Evolutionary conservation across 2,329 filamentous ascomycete genomes (phyloP).

Genomic region (Botryotinia convoluta): DNA sequence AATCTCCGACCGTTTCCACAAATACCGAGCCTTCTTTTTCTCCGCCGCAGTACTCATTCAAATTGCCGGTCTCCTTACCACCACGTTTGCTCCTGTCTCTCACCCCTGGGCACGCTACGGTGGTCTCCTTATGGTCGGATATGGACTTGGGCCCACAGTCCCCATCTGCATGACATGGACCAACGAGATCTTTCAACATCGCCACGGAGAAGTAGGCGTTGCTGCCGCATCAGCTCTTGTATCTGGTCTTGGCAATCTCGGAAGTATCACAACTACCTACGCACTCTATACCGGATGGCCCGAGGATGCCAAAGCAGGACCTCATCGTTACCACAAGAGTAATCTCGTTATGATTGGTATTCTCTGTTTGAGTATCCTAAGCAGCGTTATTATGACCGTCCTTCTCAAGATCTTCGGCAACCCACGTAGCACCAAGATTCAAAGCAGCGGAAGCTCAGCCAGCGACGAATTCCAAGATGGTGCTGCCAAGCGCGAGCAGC

Average conservation of each 20-base stretch:
- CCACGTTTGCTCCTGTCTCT: constrained; percentile 66
- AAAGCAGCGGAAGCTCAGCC: constrained; percentile 40
- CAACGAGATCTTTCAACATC: constrained; percentile 82
- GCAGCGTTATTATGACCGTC: constrained; percentile 65
- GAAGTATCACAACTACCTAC: constrained; percentile 84
- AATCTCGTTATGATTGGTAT: constrained; percentile 90
- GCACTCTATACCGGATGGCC: constrained; percentile 87
- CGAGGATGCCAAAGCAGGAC: constrained; percentile 66
- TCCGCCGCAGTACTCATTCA: constrained; percentile 72
- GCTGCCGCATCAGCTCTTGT: constrained; percentile 83
- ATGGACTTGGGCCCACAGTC: constrained; percentile 85
- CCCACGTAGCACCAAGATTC: constrained; percentile 48
- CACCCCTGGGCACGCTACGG: constrained; percentile 83
- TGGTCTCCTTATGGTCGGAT: constrained; percentile 85
- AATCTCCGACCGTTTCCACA: constrained; percentile 82
- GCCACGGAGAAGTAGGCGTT: constrained; percentile 87
- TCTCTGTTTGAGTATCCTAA: constrained; percentile 71
- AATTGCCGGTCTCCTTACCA: constrained; percentile 75
- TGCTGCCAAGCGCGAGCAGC: constrained; percentile 56
- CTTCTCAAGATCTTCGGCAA: constrained; percentile 60
- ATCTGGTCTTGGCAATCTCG: constrained; percentile 81
- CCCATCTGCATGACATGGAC: constrained; percentile 95
- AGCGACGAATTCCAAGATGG: constrained; percentile 53
- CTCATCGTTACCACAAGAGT: constrained; percentile 73
- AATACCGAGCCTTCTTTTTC: constrained; percentile 77